Base-by-base conservation (phyloP, 768 basidiomycete species). In the Cystofilobasidium macerans region DNA sequence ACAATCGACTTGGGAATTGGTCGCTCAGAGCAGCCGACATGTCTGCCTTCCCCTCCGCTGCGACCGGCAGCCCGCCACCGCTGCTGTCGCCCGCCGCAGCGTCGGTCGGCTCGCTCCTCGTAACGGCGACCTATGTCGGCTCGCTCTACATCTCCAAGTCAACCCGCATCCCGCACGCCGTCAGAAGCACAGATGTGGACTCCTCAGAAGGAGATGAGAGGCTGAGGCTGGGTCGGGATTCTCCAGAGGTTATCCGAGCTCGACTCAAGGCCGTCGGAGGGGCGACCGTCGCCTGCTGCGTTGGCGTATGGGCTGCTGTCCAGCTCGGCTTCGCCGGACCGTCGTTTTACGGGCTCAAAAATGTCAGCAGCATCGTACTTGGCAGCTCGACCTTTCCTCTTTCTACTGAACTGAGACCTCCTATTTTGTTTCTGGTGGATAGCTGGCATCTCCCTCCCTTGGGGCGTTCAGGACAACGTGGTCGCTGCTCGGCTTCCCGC, bases 211-310 rank as follows among this genome's bases (percentile, higher is more conserved):
- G 51, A 64, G 70, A 77, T 56, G 71, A 64, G 69, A 64, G 62
- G 63, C 62, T 33, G 28, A 57, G 78, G 81, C 26, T 85, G 83
- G 82, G 81, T 58, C 69, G 93, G 69, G 86, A 97, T 73, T 87
- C 94, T 72, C 86, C 91, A 0, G 81, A 81, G 43, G 88, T 94
- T 7, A 91, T 98, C 68, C 80, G 81, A n/a, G 85, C 87, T 7
- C 80, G 94, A 26, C 77, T 95, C 61, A 72, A 79, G 20, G 86
- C 87, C 5, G 91, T 86, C 6, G 78, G 78, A 30, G 48, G 82
- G 32, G 85, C 86, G 48, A 89, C 88, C 1, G 47, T 82, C 0
- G 65, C 81, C 0, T 85, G 84, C 70, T 82, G 86, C 53, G 70
- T 73, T 7, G 74, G 79, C 0, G 80, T 91, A 9, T 80, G 70